phyloP scores from a whole-genome alignment of 108 stramenopile genomes.

The Cylindrotheca closterium region DNA sequence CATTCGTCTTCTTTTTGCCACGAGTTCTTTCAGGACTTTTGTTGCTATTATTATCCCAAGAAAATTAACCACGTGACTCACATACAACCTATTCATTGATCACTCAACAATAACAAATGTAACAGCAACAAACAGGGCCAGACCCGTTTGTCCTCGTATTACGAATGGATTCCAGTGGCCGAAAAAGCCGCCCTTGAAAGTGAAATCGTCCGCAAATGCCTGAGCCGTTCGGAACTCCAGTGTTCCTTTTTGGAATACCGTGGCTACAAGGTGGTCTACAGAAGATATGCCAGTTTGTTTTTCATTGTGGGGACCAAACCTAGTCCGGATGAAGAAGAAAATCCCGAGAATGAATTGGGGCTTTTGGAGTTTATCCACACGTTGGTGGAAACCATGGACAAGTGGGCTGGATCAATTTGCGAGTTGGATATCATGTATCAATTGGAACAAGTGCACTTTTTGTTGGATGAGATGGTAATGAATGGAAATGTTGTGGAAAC shows the following conservation, averaged over 20 bases:
- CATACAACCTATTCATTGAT: too few species aligned
- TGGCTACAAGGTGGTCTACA: constrained; percentile 93
- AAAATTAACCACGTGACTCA: too few species aligned
- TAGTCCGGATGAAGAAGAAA: constrained; percentile 73
- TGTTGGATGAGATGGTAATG: constrained; percentile 96
- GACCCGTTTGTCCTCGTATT: constrained; percentile 92
- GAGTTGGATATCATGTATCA: constrained; percentile 98
- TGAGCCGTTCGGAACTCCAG: constrained; percentile 88
- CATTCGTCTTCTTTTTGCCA: neutral
- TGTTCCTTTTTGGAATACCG: constrained; percentile 96
- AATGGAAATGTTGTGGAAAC: constrained; percentile 93
- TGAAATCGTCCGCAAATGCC: constrained; percentile 94
- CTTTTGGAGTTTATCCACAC: constrained; percentile 95
- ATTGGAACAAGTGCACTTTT: constrained; percentile 93
- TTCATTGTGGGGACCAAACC: constrained; percentile 95
- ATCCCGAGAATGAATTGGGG: constrained; percentile 93
- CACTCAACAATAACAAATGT: constrained; percentile 12
- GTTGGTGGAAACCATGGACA: constrained; percentile 92
- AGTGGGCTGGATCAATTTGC: constrained; percentile 78
- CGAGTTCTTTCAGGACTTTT: neutral
- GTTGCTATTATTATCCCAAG: too few species aligned
- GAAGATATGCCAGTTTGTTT: constrained; percentile 92
- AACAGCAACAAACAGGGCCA: constrained; percentile 91
- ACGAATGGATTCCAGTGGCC: constrained; percentile 89
- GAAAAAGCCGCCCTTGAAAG: constrained; percentile 91